These are phyloP conservation scores for Ganoderma sinense DNA, from an alignment of 1,284 basidiomycete species.

Conservation along the genomic window DNA sequence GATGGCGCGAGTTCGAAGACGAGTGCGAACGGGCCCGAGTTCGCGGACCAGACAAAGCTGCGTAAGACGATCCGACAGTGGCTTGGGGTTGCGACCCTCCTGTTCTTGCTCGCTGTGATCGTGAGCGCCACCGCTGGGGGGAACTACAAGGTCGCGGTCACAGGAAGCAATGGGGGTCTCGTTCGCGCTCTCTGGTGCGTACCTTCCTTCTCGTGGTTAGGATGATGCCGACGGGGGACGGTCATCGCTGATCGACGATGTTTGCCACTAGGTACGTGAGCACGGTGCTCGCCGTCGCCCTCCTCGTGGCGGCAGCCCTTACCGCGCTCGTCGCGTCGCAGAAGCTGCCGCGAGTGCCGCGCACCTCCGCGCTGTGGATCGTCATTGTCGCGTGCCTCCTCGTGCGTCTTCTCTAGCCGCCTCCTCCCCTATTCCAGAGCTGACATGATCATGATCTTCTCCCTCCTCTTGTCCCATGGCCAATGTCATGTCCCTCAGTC, in stretches of 20 bases:
- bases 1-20: no score
- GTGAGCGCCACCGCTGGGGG: conserved; percentile 39
- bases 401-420: conserved; percentile 2
- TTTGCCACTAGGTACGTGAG: conserved; percentile 29
- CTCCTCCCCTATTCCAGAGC: neutral
- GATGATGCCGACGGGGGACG: no score
- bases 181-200: conserved; percentile 33
- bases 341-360: conserved; percentile 18
- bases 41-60: conserved; percentile 31
- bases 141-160: conserved; percentile 32
- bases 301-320: neutral
- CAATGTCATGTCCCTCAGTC: neutral
- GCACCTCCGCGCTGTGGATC: conserved; percentile 9
- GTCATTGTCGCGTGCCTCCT: conserved; percentile 15
- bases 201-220: neutral
- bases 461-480: neutral
- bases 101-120: conserved; percentile 34
- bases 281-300: conserved; percentile 16
- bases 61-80: conserved; percentile 35
- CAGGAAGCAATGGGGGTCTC: conserved; percentile 27
- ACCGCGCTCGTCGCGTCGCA: conserved; percentile 9
- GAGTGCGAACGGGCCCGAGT: neutral
- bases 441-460: neutral
- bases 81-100: conserved; percentile 29
- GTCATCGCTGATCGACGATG: no score